Percentiles rank a stretch among this genome's conserved stretches.
Conservation (phyloP, 352 stramenopile genomes). For the Nothophytophthora sp. region DNA sequence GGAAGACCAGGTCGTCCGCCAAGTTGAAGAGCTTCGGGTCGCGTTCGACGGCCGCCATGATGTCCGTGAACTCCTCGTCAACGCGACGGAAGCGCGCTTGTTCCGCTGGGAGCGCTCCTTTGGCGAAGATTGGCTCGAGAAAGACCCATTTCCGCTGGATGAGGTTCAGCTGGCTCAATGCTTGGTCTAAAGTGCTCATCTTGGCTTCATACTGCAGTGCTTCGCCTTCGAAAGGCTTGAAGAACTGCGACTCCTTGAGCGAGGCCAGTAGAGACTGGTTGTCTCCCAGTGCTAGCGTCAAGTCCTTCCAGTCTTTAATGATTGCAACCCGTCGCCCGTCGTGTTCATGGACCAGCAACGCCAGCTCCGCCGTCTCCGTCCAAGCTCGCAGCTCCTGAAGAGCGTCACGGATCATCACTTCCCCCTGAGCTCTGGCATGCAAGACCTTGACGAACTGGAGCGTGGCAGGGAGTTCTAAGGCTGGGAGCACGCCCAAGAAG, state of each 20-base stretch:
- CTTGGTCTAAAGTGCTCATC: conserved; percentile 86
- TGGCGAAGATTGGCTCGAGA: conserved; percentile 96
- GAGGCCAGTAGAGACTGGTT: conserved; percentile 95
- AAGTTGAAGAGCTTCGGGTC: conserved; percentile 94
- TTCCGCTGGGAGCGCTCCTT: conserved; percentile 92
- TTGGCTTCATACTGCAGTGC: conserved; percentile 91
- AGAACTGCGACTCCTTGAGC: conserved; percentile 96
- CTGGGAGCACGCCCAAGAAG: conserved; percentile 83
- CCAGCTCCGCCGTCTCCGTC: conserved; percentile 91
- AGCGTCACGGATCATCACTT: conserved; percentile 96
- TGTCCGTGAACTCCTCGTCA: conserved; percentile 94
- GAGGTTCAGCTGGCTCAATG: conserved; percentile 82
- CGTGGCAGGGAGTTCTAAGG: conserved; percentile 78
- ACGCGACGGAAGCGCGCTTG: conserved; percentile 90
- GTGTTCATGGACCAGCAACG: conserved; percentile 88
- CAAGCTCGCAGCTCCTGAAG: conserved; percentile 93
- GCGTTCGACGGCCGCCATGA: conserved; percentile 88
- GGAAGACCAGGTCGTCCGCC: conserved; percentile 91
- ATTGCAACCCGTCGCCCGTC: conserved; percentile 76
- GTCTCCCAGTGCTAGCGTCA: conserved; percentile 94
- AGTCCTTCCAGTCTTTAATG: conserved; percentile 96
- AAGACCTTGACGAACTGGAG: conserved; percentile 95
- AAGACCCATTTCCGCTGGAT: conserved; percentile 98
- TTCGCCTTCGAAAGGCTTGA: conserved; percentile 94
- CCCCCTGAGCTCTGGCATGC: conserved; percentile 86